Percentiles rank a stretch among this genome's conserved stretches.
These are phyloP conservation scores for Apiospora sp. DNA, from an alignment of 2,329 filamentous ascomycete genomes.

Conservation along the genomic window DNA sequence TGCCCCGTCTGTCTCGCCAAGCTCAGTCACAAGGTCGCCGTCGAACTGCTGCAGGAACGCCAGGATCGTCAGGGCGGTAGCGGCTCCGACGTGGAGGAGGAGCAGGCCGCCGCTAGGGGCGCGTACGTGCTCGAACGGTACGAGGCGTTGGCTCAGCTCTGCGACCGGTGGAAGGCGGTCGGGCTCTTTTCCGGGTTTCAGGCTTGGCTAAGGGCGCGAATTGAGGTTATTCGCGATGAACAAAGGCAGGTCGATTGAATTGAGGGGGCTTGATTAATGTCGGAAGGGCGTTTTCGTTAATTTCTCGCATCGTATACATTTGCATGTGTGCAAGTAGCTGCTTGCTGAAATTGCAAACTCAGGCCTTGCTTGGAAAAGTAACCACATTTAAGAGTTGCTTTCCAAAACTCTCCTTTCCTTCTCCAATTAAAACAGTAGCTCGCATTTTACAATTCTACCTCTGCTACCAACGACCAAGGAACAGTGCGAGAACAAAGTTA, in stretches of 20 bases:
- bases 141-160: constrained; percentile 50
- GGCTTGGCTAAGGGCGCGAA: constrained; percentile 50
- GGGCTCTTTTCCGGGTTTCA: constrained; percentile 55
- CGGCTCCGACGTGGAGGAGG: constrained; percentile 21
- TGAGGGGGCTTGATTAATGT: no score
- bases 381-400: no score
- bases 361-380: no score
- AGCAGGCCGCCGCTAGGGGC: constrained; percentile 27
- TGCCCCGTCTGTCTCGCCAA: constrained; percentile 68
- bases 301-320: no score
- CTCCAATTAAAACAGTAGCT: no score
- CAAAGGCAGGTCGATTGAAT: background rate
- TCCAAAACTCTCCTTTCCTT: no score
- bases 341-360: no score
- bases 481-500: no score
- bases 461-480: no score
- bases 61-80: background rate
- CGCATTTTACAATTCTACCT: no score
- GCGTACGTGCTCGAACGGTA: constrained; percentile 47
- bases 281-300: no score
- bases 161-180: constrained; percentile 47
- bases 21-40: constrained; percentile 46
- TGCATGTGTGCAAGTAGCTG: no score
- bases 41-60: constrained; percentile 29
- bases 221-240: constrained; percentile 29